Conservation (phyloP, 2,329 filamentous ascomycete species). For the Penicillium sp. region DNA sequence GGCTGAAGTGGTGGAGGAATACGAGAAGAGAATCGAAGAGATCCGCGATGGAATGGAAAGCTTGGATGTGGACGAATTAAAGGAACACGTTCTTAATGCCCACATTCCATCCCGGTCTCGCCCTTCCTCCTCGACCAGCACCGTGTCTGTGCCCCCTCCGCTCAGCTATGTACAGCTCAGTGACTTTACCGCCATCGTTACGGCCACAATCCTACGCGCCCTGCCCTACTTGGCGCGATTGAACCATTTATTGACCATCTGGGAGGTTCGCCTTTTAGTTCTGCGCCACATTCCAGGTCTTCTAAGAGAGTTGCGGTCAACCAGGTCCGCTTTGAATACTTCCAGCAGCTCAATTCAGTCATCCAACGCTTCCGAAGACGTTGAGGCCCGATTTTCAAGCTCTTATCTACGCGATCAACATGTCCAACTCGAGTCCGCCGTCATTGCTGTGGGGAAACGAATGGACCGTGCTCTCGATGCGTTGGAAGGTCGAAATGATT, state of each 20-base stretch:
- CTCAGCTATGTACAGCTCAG: constrained; percentile 70
- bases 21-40: constrained; percentile 72
- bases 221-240: constrained; percentile 78
- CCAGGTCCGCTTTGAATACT: constrained; percentile 34
- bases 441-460: constrained; percentile 67
- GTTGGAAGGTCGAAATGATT: constrained; percentile 80
- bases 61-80: constrained; percentile 69
- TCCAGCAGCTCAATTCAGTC: constrained; percentile 33
- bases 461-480: constrained; percentile 85
- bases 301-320: constrained; percentile 59
- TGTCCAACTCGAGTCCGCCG: constrained; percentile 65
- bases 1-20: constrained; percentile 61
- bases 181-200: constrained; percentile 86
- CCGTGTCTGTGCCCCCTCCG: constrained; percentile 43
- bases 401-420: constrained; percentile 44
- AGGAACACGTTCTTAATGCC: constrained; percentile 79
- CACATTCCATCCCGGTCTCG: constrained; percentile 67
- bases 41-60: constrained; percentile 58
- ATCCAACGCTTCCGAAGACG: constrained; percentile 25
- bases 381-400: constrained; percentile 31
- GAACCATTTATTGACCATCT: constrained; percentile 70
- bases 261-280: constrained; percentile 75
- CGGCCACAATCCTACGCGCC: constrained; percentile 85
- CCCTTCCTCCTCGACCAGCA: constrained; percentile 48
- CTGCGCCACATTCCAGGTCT: constrained; percentile 72